Base-by-base conservation (phyloP, 371 early-diverging fungal genomes). In the Apophysomyces elegans region DNA sequence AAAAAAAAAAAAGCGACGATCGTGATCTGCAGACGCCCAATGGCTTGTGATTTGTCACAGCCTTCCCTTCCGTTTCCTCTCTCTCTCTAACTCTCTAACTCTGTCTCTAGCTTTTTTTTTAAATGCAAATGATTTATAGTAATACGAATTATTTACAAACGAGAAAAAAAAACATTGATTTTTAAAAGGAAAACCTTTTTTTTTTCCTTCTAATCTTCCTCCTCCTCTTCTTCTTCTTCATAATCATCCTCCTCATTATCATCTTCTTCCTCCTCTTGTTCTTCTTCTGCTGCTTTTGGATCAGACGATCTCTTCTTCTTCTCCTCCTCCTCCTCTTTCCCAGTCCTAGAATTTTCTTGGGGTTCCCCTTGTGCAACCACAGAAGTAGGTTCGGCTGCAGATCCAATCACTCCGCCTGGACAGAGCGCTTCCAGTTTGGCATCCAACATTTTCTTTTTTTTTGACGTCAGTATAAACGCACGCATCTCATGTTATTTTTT, bases 341-440 rank as follows among this genome's bases (percentile, higher is more conserved):
- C 54, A 50, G 21, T 21, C 54, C 54, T 50, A 9, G 54, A 50
- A 50, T 18, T 50, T 50, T 50, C 54, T 26, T 50, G 54, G 54
- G 54, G 21, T 50, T 50, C 54, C 21, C 18, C 54, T 50, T 21
- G 54, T 50, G 54, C 16, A 50, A 50, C 54, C 21, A 7, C 5
- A 41, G 41, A 41, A 41, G 41, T 41, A 41, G 13, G 21, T 50
- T 47, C 21, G 21, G 21, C 54, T 41, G 41, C 41, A 41, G 41
- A 41, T 41, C 11, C 8, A 41, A 41, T 41, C 11, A 21, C 54
- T 50, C 54, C 21, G 21, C 54, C 21, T 8, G 8, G 54, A 9
- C 54, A 50, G 7, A 8, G 21, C 11, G 8, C n/a, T 21, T 50
- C 21, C 18, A 41, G 5, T 41, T 50, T 21, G 9, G 35, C 54